These are phyloP conservation scores for Trypanosoma mega DNA, from an alignment of 208 protist species.

Conservation along the genomic window DNA sequence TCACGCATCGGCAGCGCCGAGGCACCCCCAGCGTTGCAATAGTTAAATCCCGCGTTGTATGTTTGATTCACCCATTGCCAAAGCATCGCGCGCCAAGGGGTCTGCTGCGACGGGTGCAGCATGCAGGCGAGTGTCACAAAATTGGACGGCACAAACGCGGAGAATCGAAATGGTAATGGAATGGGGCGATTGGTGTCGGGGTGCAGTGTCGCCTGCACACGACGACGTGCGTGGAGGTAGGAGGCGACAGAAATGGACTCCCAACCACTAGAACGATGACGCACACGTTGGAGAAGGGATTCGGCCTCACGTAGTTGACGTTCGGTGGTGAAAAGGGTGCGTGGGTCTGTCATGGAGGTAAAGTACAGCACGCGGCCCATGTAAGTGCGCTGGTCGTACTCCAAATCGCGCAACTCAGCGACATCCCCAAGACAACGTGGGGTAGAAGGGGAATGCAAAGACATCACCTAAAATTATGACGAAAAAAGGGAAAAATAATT, in stretches of 20 bases:
- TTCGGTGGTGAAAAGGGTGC: conserved; percentile 42
- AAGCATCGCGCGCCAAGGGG: conserved; percentile 58
- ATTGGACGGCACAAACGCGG: conserved; percentile 89
- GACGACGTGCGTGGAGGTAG: conserved; percentile 43
- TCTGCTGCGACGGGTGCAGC: conserved; percentile 62
- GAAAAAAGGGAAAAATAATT: too few species aligned
- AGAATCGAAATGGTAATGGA: conserved; percentile 78
- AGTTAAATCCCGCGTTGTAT: conserved; percentile 92
- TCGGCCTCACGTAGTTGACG: conserved; percentile 28
- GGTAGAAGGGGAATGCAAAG: too few species aligned
- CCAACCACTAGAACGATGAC: conserved; percentile 30
- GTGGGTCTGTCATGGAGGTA: conserved; percentile 50
- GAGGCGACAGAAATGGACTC: conserved; percentile 26
- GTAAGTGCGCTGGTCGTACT: conserved; percentile 42
- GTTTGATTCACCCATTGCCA: conserved; percentile 91
- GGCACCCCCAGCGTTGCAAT: conserved; percentile 86
- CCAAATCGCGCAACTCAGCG: conserved; percentile 19
- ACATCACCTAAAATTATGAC: too few species aligned
- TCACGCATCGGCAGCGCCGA: conserved; percentile 54
- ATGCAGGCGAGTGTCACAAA: conserved; percentile 80
- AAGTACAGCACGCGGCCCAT: conserved; percentile 38
- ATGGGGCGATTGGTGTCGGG: conserved; percentile 78
- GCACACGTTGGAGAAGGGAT: conserved; percentile 32
- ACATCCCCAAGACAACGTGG: conserved; percentile 1
- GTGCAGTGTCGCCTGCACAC: conserved; percentile 67